Percentiles rank a stretch among this genome's conserved stretches.
Evolutionary conservation across 305 asterid genomes (phyloP).

Genomic region (Fraxinus dipetala): DNA sequence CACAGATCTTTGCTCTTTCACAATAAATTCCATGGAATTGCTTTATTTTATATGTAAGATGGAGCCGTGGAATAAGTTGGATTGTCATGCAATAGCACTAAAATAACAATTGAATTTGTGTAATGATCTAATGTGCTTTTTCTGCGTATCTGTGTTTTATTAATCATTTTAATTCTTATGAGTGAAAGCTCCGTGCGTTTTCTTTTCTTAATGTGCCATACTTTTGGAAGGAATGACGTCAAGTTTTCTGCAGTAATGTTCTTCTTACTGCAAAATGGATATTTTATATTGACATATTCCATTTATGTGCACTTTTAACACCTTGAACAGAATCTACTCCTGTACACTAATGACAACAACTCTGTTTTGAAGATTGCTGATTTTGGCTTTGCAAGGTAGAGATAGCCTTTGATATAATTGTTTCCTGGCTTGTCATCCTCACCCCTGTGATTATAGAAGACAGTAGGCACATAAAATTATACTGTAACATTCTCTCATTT

Average conservation of each 20-base stretch:
- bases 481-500: not conserved
- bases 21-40: not conserved
- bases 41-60: not conserved
- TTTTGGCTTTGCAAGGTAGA: conserved; percentile 94
- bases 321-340: conserved; percentile 72
- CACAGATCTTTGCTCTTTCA: not conserved
- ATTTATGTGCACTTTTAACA: conserved; percentile 27
- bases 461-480: not conserved
- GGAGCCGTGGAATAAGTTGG: not conserved
- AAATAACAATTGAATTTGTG: not conserved
- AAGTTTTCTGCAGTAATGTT: conserved; percentile 12
- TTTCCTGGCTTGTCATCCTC: not conserved
- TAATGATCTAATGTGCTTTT: not conserved
- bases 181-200: not conserved
- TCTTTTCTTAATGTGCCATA: not conserved
- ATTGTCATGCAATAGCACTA: not conserved
- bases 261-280: conserved; percentile 14
- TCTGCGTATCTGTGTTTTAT: not conserved
- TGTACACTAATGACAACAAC: conserved; percentile 53
- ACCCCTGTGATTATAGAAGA: not conserved
- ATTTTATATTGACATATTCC: conserved; percentile 27
- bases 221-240: conserved; percentile 7
- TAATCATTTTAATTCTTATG: not conserved
- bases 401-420: conserved; percentile 8
- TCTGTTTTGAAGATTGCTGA: conserved; percentile 87